Conservation (phyloP, 192 early-diverging fungal species). For the Coemansia reversa region DNA sequence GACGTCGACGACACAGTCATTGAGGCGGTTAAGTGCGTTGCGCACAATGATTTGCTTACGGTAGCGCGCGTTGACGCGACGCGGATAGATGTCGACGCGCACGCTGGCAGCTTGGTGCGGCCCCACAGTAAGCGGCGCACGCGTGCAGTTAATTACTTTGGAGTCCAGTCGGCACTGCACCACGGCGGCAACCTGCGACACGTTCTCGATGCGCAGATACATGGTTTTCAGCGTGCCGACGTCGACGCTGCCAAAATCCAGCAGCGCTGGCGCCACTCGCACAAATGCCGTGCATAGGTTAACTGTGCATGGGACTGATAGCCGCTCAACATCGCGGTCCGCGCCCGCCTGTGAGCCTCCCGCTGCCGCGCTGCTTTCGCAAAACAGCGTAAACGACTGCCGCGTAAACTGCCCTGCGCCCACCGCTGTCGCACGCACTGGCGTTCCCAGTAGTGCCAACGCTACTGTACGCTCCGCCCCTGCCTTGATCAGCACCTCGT, state of each 20-base stretch:
- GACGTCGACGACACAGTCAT: constrained; percentile 90
- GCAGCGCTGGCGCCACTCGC: constrained; percentile 73
- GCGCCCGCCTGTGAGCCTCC: constrained; percentile 26
- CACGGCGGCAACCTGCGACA: constrained; percentile 79
- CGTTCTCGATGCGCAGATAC: constrained; percentile 77
- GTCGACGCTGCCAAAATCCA: constrained; percentile 96
- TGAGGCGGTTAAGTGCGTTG: constrained; percentile 83
- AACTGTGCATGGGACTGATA: constrained; percentile 84
- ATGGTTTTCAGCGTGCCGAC: constrained; percentile 89
- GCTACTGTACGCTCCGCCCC: constrained; percentile 80
- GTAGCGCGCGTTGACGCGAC: constrained; percentile 97
- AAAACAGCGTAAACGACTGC: constrained; percentile 69
- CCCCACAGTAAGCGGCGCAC: constrained; percentile 63
- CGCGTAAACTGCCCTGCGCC: constrained; percentile 70
- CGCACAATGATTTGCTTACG: constrained; percentile 94
- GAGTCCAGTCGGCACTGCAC: constrained; percentile 88
- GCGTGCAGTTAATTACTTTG: constrained; percentile 88
- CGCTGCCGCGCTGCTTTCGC: constrained; percentile 55
- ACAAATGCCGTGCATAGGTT: constrained; percentile 92
- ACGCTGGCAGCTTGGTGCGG: constrained; percentile 74
- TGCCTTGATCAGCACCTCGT: constrained; percentile 83
- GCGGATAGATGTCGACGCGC: constrained; percentile 93
- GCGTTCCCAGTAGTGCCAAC: constrained; percentile 65
- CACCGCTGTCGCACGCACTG: constrained; percentile 35
- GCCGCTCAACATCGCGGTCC: constrained; percentile 53